These are phyloP conservation scores for Penicillium goetzii DNA, from an alignment of 495 filamentous ascomycete genomes.

Conservation along the genomic window DNA sequence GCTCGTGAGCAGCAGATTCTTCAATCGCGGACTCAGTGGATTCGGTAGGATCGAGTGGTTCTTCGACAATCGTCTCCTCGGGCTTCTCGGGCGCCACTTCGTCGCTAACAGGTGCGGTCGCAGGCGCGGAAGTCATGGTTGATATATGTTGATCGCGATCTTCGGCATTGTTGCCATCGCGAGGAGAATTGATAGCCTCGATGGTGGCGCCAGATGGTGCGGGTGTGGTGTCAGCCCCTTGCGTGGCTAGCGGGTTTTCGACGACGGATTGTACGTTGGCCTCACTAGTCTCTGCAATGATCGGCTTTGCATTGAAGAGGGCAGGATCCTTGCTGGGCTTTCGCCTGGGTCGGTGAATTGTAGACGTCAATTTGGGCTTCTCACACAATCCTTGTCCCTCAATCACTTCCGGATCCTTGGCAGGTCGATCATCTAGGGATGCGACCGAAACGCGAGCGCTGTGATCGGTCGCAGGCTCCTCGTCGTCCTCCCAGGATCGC, in stretches of 20 bases:
- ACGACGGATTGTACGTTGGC: conserved; percentile 21
- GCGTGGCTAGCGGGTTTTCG: conserved; percentile 32
- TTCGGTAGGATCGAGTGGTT: not conserved
- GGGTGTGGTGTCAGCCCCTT: conserved; percentile 37
- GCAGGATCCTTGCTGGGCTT: conserved; percentile 37
- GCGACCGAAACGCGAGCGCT: conserved; percentile 30
- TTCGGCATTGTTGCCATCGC: conserved; percentile 23
- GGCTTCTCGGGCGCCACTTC: conserved; percentile 17
- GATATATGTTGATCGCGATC: conserved; percentile 30
- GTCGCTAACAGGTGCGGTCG: conserved; percentile 11
- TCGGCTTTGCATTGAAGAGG: conserved; percentile 33
- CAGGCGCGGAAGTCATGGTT: conserved; percentile 18
- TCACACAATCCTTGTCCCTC: conserved; percentile 44
- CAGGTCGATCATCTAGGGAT: conserved; percentile 28
- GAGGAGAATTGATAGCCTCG: conserved; percentile 32
- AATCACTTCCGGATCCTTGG: conserved; percentile 37
- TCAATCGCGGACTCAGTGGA: not conserved
- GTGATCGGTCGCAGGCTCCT: conserved; percentile 28
- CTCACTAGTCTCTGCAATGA: conserved; percentile 34
- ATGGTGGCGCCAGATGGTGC: conserved; percentile 28
- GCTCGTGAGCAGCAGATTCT: conserved; percentile 8
- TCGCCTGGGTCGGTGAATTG: conserved; percentile 40
- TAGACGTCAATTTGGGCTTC: conserved; percentile 36
- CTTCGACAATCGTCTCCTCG: not conserved
- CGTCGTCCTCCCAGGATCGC: conserved; percentile 24